Evolutionary conservation across 1,284 basidiomycete species (phyloP).

Genomic region (Ganoderma lucidum): DNA sequence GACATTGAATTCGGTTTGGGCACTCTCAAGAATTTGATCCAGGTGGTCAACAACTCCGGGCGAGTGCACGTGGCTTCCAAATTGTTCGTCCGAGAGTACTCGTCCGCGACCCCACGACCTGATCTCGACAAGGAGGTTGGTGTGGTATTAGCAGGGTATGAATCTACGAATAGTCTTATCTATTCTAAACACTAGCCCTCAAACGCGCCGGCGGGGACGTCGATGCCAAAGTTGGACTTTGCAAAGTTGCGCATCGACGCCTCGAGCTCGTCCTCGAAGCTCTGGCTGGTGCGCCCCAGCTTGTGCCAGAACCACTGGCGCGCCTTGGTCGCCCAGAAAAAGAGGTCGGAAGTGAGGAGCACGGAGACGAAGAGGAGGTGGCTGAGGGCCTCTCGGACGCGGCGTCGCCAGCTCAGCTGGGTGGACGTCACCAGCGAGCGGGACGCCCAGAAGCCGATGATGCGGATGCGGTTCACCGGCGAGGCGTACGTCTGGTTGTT

Average conservation of each 20-base stretch:
- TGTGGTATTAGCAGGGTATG: neutral
- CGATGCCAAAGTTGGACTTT: conserved; percentile 66
- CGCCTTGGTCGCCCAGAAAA: conserved; percentile 62
- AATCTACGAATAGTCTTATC: neutral
- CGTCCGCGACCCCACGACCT: neutral
- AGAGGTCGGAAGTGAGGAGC: conserved; percentile 63
- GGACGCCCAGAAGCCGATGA: conserved; percentile 79
- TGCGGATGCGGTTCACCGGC: conserved; percentile 88
- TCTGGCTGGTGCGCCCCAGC: conserved; percentile 39
- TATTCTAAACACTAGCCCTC: conserved; percentile 32
- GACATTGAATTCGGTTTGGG: too few relatives aligned
- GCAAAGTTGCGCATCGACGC: conserved; percentile 64
- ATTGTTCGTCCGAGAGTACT: neutral
- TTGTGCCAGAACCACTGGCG: conserved; percentile 55
- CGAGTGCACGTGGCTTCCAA: neutral
- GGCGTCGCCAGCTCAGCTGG: conserved; percentile 48
- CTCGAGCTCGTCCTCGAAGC: conserved; percentile 76
- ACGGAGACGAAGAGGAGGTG: conserved; percentile 62
- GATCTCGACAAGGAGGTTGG: neutral
- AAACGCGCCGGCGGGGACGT: conserved; percentile 44
- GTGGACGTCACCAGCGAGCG: conserved; percentile 55
- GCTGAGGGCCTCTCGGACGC: conserved; percentile 56
- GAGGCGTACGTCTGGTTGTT: conserved; percentile 84
- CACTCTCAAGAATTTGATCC: too few relatives aligned
- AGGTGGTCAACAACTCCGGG: too few relatives aligned